A percentile compares a stretch with the other conserved stretches of the same genome.
These are phyloP conservation scores for Diplocarpon rosae DNA, from an alignment of 2,329 filamentous ascomycete species.

Conservation along the genomic window DNA sequence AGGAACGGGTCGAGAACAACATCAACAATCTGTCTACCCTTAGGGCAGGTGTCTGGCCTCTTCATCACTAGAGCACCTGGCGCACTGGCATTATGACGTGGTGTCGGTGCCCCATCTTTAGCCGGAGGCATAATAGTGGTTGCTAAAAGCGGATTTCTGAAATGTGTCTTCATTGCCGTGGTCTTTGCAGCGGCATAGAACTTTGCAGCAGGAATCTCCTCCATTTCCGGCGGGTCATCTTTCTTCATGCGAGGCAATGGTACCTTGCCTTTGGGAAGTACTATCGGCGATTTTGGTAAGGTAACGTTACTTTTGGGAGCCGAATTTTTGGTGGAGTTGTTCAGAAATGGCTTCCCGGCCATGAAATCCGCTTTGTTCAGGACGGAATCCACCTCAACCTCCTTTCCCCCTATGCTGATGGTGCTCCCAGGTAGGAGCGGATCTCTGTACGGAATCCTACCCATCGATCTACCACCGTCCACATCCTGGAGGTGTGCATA, in stretches of 20 bases:
- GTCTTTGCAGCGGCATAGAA: constrained; percentile 30
- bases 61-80: constrained; percentile 57
- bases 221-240: constrained; percentile 14
- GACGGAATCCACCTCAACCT: constrained; percentile 54
- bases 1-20: constrained; percentile 62
- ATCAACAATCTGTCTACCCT: constrained; percentile 56
- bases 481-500: constrained; percentile 51
- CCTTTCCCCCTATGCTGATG: constrained; percentile 53
- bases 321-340: constrained; percentile 12
- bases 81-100: constrained; percentile 53
- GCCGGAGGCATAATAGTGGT: constrained; percentile 38
- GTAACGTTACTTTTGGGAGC: constrained; percentile 7
- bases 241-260: constrained; percentile 15
- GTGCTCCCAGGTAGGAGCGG: constrained; percentile 47
- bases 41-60: constrained; percentile 41
- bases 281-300: constrained; percentile 10
- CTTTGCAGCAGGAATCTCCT: constrained; percentile 29
- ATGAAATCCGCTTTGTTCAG: constrained; percentile 50
- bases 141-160: constrained; percentile 51
- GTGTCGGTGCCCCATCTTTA: constrained; percentile 37
- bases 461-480: constrained; percentile 48
- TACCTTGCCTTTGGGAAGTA: constrained; percentile 21
- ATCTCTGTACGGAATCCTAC: constrained; percentile 42
- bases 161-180: constrained; percentile 34
- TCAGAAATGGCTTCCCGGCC: constrained; percentile 35